Base-by-base conservation (phyloP, 768 basidiomycete genomes). In the Lentinula sp. region DNA sequence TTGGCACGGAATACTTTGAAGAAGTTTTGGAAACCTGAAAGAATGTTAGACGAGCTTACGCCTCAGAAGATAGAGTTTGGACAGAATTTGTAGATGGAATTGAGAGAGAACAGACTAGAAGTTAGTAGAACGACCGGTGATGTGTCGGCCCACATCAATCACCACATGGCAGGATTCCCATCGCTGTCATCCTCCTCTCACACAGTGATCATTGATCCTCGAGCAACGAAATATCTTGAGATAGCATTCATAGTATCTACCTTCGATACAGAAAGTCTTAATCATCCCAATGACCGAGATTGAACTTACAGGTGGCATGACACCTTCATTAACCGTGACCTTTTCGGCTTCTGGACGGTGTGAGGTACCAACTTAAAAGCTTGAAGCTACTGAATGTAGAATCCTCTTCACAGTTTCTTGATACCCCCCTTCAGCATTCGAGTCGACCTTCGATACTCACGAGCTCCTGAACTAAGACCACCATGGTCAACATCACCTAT, bases 401-500 rank as follows among this genome's bases (percentile, higher is more conserved):
- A 48, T 48, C 21, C 46, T 48, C 21, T 48, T 48, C 16, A 48
- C 46, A 48, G 46, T 48, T 48, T 48, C 46, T 23, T 13, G 13
- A 8, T 48, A 18, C 46, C 46, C 46, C 45, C 46, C 46, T n/a
- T 23, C 21, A 16, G 16, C 46, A 9, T 23, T 9, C 21, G 31
- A 52, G 46, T 48, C 46, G 21, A 28, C 18, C 21, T 1, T 0
- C 4, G 46, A 48, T 48, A 48, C 46, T 21, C 46, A 48, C 8
- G 21, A 48, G 34, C 32, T 31, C 34, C 6, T 52, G 32, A 34
- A 32, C 15, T 18, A 31, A 4, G 40, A 39, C 11, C 61, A 54
- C 15, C 34, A 65, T 65, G 64, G 64, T 65, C 10, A 64, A 65
- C 35, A 40, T 65, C 32, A 63, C 54, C 23, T 63, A 65, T 57